Percentiles rank a stretch among this genome's conserved stretches.
Conservation (phyloP, 2,329 filamentous ascomycete species). For the Westerdykella aurantiaca region DNA sequence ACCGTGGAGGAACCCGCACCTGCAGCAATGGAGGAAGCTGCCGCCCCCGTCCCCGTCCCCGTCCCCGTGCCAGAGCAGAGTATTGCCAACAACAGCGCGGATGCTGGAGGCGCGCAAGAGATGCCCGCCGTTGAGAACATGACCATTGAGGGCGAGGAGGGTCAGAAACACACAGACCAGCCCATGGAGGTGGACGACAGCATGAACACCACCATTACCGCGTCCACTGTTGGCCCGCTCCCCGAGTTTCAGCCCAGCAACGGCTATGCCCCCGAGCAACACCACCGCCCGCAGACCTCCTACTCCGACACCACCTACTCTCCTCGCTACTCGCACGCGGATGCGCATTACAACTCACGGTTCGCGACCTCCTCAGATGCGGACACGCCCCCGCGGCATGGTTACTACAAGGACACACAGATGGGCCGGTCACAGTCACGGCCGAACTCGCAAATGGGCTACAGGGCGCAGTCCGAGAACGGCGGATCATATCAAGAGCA, state of each 20-base stretch:
- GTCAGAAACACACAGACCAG: conserved; percentile 32
- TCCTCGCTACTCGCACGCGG: conserved; percentile 37
- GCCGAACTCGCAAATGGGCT: conserved; percentile 48
- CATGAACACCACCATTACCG: conserved; percentile 45
- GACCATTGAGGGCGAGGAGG: conserved; percentile 14
- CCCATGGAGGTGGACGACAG: conserved; percentile 42
- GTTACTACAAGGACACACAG: conserved; percentile 34
- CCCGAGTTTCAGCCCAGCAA: conserved; percentile 36
- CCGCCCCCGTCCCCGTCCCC: too few species aligned
- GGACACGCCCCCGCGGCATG: conserved; percentile 38
- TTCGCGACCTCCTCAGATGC: conserved; percentile 45
- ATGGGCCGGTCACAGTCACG: conserved; percentile 37
- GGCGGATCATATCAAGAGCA: conserved; percentile 45
- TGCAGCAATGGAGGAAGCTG: too few species aligned
- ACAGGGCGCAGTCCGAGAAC: conserved; percentile 40
- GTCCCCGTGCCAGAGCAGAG: too few species aligned
- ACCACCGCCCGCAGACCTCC: conserved; percentile 47
- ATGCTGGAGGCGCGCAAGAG: too few species aligned
- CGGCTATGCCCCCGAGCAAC: conserved; percentile 20
- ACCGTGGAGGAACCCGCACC: neutral
- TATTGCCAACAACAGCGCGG: too few species aligned
- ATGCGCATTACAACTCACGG: conserved; percentile 26
- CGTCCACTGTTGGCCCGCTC: conserved; percentile 34
- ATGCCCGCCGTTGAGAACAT: neutral
- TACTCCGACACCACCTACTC: conserved; percentile 48